Percentiles rank a stretch among this genome's conserved stretches.
These are phyloP conservation scores for Besnoitia besnoiti DNA, from an alignment of 169 alveolate species.

Conservation along the genomic window DNA sequence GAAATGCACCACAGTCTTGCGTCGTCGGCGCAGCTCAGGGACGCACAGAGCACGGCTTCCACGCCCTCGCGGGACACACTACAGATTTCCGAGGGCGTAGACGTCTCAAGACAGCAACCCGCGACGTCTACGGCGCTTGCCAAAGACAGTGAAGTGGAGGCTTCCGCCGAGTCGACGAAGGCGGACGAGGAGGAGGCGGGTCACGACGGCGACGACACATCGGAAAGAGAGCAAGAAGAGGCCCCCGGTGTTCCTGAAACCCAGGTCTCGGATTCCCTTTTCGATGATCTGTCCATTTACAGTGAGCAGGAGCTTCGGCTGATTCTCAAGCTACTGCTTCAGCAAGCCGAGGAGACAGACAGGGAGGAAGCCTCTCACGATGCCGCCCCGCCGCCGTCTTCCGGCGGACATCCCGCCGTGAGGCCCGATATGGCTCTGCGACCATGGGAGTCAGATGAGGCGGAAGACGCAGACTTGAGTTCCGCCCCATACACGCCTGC, in stretches of 20 bases:
- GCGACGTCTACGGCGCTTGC: too few species aligned
- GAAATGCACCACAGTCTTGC: neutral
- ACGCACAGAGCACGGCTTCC: neutral
- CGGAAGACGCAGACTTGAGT: neutral
- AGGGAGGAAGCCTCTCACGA: neutral
- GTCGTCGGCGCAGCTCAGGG: neutral
- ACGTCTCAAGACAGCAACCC: too few species aligned
- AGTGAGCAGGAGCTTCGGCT: neutral
- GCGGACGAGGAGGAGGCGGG: neutral
- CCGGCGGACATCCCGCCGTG: neutral
- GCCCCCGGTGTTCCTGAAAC: neutral
- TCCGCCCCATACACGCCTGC: neutral
- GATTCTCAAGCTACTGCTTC: neutral
- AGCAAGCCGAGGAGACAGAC: neutral
- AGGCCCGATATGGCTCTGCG: neutral
- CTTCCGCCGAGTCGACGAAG: neutral
- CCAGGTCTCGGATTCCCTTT: neutral
- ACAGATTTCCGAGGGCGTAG: too few species aligned
- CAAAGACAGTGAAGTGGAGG: too few species aligned
- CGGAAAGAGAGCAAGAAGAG: neutral
- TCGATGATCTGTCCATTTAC: constrained; percentile 34
- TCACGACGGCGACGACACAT: neutral
- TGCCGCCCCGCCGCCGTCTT: neutral
- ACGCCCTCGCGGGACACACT: too few species aligned
- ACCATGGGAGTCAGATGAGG: constrained; percentile 2